Evolutionary conservation across 257 asterid genomes (phyloP).

Genomic region (Lantana camara): DNA sequence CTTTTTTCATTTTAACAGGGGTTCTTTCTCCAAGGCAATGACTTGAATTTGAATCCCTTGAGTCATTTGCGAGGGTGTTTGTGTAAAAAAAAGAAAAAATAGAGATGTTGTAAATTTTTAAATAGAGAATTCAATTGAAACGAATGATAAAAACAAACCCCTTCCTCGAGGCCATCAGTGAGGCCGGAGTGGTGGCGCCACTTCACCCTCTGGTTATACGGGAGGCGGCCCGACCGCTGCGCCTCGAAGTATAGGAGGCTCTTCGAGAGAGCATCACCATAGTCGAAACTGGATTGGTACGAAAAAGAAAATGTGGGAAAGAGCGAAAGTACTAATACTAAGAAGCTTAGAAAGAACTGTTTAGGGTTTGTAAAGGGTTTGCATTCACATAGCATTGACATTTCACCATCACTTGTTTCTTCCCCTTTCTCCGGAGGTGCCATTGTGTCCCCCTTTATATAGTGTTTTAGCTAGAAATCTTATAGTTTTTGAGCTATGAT

Average conservation of each 20-base stretch:
- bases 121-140: no score
- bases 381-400: slow-evolving; percentile 3
- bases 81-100: no score
- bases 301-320: neutral
- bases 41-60: no score
- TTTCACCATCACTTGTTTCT: neutral
- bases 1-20: no score
- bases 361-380: slow-evolving; percentile 1
- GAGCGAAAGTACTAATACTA: neutral
- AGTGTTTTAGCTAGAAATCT: neutral
- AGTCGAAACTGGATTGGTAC: slow-evolving; percentile 22
- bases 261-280: slow-evolving; percentile 80
- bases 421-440: neutral
- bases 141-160: slow-evolving; percentile 46
- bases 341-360: neutral
- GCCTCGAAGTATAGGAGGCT: slow-evolving; percentile 91
- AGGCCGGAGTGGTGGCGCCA: slow-evolving; percentile 99
- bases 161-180: slow-evolving; percentile 90
- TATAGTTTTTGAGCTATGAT: neutral
- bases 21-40: no score
- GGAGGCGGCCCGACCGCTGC: slow-evolving; percentile 92
- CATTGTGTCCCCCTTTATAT: slow-evolving; percentile 18
- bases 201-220: slow-evolving; percentile 67
- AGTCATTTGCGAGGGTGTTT: no score
- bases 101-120: no score